phyloP scores from a whole-genome alignment of 495 filamentous ascomycete genomes.

The Aspergillus funiculosus region DNA sequence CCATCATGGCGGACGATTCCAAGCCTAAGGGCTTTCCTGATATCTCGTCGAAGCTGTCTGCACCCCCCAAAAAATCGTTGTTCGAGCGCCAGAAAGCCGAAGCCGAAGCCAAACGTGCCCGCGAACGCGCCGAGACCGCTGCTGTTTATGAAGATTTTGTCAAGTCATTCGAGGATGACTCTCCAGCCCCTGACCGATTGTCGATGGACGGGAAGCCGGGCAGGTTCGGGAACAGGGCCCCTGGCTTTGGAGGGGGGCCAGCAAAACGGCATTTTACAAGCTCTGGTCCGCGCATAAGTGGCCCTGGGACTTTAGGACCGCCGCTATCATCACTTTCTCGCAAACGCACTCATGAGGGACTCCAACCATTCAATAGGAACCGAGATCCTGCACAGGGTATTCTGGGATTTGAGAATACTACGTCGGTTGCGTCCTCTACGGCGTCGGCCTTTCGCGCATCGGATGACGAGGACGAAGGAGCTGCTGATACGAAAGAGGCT shows the following conservation, averaged over 20 bases:
- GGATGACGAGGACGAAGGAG: conserved; percentile 49
- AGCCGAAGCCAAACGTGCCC: conserved; percentile 81
- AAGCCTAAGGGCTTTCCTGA: conserved; percentile 70
- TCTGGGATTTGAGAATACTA: conserved; percentile 53
- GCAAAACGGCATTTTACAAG: conserved; percentile 53
- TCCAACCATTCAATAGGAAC: conserved; percentile 32
- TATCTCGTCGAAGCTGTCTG: conserved; percentile 73
- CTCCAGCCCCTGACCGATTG: conserved; percentile 28
- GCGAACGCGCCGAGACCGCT: conserved; percentile 83
- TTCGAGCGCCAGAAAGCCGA: conserved; percentile 93
- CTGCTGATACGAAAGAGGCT: conserved; percentile 45
- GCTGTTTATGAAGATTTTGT: conserved; percentile 89
- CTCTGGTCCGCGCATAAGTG: conserved; percentile 53
- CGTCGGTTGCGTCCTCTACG: conserved; percentile 30
- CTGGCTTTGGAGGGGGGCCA: conserved; percentile 40
- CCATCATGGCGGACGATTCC: conserved; percentile 38
- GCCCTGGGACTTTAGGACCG: conserved; percentile 71
- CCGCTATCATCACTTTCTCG: conserved; percentile 46
- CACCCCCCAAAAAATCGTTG: conserved; percentile 75
- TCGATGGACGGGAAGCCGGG: conserved; percentile 24
- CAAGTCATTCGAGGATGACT: conserved; percentile 79
- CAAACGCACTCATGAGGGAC: conserved; percentile 49
- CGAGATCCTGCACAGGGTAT: conserved; percentile 39
- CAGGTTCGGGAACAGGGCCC: conserved; percentile 35
- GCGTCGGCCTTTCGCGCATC: conserved; percentile 45